Evolutionary conservation across 306 rosid genomes (phyloP), one percentile per base, ranked within the genome.

Genomic region (Mucuna pruriens): DNA sequence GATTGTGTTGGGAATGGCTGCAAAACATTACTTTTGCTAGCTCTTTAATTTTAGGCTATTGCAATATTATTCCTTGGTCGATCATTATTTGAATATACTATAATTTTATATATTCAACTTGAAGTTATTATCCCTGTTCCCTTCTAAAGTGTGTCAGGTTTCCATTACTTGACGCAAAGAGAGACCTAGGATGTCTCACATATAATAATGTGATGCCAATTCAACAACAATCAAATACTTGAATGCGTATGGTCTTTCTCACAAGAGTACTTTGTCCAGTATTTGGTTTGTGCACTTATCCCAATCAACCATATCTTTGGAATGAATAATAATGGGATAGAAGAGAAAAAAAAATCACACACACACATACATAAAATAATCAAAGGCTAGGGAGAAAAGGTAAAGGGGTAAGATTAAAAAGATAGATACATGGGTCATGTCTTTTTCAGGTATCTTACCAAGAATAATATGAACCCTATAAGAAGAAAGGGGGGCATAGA

Each of bases 381-480:
- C 17, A 26, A 82, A 75, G 63, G 6, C 0, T 2, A 17, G 23
- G 44, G 63, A n/a, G 6, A 12, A 48, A 39, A 15, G 61, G 7
- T 9, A 26, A 40, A 31, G 33, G 2, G 10, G 13, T 4, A 33
- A n/a, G 6, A 0, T 1, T n/a, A 36, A 72, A 80, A 10, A 42
- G 26, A 31, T 13, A 64, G 6, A 51, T n/a, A 29, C 16, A 75
- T 10, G 52, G 71, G 54, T 46, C 15, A 60, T 60, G 82, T 76
- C 82, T 8, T 76, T 82, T 76, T 69, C 82, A 69, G 49, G 71
- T 82, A 76, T 76, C 77, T 82, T 58, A 70, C 34, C 25, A 26
- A 69, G 12, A 69, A 68, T 60, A 76, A 76, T 76, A 42, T 60
- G 82, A 82, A 76, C 13, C 17, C 78, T 78, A 76, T 48, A 76